Evolutionary conservation across 2,329 filamentous ascomycete genomes (phyloP), one percentile per base, ranked within the genome.

Genomic region (Fusarium piperis): DNA sequence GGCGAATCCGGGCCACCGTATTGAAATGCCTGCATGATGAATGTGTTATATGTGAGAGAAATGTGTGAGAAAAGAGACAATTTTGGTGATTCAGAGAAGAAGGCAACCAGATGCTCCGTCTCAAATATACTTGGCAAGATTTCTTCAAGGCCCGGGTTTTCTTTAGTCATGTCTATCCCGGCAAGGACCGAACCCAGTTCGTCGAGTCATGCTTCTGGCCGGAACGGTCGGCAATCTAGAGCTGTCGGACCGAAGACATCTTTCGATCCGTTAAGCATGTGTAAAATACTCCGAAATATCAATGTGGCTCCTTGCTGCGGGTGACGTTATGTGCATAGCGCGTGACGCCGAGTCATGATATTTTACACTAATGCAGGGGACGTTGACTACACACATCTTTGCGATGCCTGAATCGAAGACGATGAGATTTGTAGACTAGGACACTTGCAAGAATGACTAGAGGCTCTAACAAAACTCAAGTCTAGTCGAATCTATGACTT

Each of bases 11-110:
- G 41, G 6, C 26, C 44, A 11, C 23, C 28, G 52, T 61, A 57
- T 36, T 46, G 65, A 28, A 68, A 68, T 20, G 65, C n/a, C 41
- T 68, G 59, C 65, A 68, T 68, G 52, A 55, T 38, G 52, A 13
- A 38, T 28, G 15, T 36, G 15, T 4, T 26, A 11, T 36, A 28
- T 18, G 6, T 28, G 51, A n/a, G n/a, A n/a, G n/a, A n/a, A n/a
- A n/a, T n/a, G n/a, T n/a, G n/a, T n/a, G n/a, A 28, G 33, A 9
- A n/a, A 38, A 38, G 20, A 38, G 18, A 35, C 7, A n/a, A 28
- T 20, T 3, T 16, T 16, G n/a, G 51, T 28, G 51, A 55, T n/a
- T n/a, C 7, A 35, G 33, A 26, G 48, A 16, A 52, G 15, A 28
- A 38, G 20, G 3, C 16, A 18, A 38, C 20, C 8, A 35, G 33